Conservation (phyloP, 352 stramenopile genomes). For the Globisporangium nagaii region DNA sequence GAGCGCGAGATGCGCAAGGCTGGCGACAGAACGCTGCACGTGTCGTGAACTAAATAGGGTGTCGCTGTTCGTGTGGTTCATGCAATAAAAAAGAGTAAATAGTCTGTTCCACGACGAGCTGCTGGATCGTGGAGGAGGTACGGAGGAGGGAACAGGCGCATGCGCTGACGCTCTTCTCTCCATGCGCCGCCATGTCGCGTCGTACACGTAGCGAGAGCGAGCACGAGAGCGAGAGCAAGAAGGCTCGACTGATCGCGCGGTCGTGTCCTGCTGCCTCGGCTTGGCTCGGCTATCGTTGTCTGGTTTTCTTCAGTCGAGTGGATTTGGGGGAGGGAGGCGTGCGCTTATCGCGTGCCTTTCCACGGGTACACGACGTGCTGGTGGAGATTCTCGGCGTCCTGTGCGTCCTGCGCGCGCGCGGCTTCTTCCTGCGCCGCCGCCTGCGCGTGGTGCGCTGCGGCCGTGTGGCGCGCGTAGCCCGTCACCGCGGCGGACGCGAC, state of each 20-base stretch:
- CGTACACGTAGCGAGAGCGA: background rate
- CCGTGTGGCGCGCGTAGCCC: conserved; percentile 45
- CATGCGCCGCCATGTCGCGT: background rate
- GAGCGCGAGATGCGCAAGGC: too few relatives aligned
- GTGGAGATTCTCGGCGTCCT: conserved; percentile 45
- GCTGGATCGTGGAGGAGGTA: too few relatives aligned
- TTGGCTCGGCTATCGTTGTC: too few relatives aligned
- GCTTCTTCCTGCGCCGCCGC: conserved; percentile 24
- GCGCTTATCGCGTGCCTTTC: conserved; percentile 60
- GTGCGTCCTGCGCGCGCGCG: conserved; percentile 14
- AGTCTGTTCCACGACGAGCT: background rate
- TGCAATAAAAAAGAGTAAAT: background rate
- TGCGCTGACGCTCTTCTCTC: background rate
- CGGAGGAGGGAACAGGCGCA: too few relatives aligned
- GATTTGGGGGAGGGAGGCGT: too few relatives aligned
- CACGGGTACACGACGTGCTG: conserved; percentile 59
- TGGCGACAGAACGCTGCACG: too few relatives aligned
- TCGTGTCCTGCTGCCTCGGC: too few relatives aligned
- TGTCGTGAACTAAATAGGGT: conserved; percentile 3
- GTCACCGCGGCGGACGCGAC: conserved; percentile 59
- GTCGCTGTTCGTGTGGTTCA: background rate
- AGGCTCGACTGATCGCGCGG: too few relatives aligned
- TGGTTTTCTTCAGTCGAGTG: too few relatives aligned
- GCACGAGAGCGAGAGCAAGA: too few relatives aligned
- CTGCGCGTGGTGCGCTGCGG: conserved; percentile 30